Evolutionary conservation across 2,329 filamentous ascomycete genomes (phyloP), one percentile per base, ranked within the genome.

Genomic region (Arthrobotrys megalospora): DNA sequence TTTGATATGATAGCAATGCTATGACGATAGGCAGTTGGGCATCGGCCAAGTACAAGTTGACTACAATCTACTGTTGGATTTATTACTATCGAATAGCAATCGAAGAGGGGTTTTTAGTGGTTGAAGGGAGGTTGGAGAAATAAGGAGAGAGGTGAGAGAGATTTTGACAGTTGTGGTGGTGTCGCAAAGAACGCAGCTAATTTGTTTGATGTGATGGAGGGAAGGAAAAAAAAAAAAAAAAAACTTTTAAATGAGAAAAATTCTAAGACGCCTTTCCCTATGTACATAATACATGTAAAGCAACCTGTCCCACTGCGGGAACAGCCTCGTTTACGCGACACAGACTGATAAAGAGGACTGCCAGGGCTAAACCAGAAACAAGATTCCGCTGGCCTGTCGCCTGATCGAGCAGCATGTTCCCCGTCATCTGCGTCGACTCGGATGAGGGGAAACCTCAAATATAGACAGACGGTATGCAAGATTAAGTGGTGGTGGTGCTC

Each of bases 241-340:
- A 71, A 71, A 52, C 11, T 50, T 65, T 64, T 34, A 6, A 48
- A 65, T 52, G 55, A 70, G 28, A 36, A 52, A 70, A 53, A 50
- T 28, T 34, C 43, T 12, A 19, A 7, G n/a, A 21, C 24, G 14
- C 48, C 11, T 38, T 53, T 10, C 8, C 1, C 28, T n/a, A 32
- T 12, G 21, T 34, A 41, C 24, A n/a, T n/a, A n/a, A 21, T 11
- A 19, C 48, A 67, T 47, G 10, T 16, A 43, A 28, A 32, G 55
- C 10, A 60, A 55, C 36, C 14, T 53, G 41, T 47, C 19, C 66
- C 50, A 45, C 65, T 11, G 55, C 67, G 67, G 67, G 67, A 70
- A 63, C 45, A 62, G 68, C 55, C 55, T 71, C 68, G 58, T 64
- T 71, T 64, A 71, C 68, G 68, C 68, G 68, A 71, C 68, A 55